Evolutionary conservation across 257 asterid genomes (phyloP), one percentile per base, ranked within the genome.

Genomic region (Nicotiana noctiflora): DNA sequence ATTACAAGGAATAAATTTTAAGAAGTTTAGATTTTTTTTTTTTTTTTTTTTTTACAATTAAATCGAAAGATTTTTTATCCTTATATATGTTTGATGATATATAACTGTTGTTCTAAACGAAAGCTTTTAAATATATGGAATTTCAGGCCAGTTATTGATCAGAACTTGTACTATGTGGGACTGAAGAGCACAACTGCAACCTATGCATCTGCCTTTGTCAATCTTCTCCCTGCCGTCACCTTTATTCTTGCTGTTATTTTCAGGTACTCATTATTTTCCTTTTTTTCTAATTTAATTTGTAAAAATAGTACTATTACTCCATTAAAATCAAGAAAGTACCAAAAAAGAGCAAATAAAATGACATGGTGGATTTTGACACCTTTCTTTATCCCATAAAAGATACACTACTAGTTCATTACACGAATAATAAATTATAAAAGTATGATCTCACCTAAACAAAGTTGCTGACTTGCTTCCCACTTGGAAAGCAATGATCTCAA

Each of bases 131-230:
- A 70, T 40, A 46, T 46, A 62, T 79, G 51, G 19, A 62, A 62
- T 77, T 29, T 82, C 83, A 95, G 99, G 87, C 99, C 99, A 0
- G 99, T 93, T 84, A 67, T 95, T 68, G 99, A 95, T 86, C 99
- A 95, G 79, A 95, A 95, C 78, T 83, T 95, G 76, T 95, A 93
- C 89, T 89, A 86, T 60, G 87, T 93, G 14, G 98, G 96, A 77
- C 83, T 95, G 83, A 91, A 94, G 83, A 89, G 87, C 25, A 93
- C 99, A 2, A 93, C 99, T 10, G 98, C 99, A 4, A 90, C 97
- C 59, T 95, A 92, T 79, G 96, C 98, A 59, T 89, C 99, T 0
- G 99, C 97, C n/a, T 84, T 88, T 21, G 92, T 89, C 17, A 95
- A 95, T 81, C 84, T 93, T 72, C 97, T 95, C 27, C 99, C 99